A percentile compares a stretch with the other conserved stretches of the same genome.
phyloP scores from a whole-genome alignment of 768 basidiomycete genomes.

The Kwoniella europaea region DNA sequence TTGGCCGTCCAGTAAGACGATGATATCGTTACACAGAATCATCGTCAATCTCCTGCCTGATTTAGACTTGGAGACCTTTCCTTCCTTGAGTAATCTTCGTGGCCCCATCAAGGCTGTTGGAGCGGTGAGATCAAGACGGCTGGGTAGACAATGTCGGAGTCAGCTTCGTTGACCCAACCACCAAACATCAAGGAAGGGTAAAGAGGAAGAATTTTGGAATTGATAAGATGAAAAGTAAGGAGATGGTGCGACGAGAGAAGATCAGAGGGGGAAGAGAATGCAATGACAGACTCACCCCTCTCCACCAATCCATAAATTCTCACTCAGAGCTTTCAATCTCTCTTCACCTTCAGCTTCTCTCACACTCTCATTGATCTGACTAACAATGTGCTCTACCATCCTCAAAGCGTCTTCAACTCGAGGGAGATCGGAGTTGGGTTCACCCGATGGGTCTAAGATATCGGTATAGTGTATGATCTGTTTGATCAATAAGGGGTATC shows the following conservation, averaged over 20 bases:
- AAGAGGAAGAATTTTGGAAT: background rate
- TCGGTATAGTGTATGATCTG: constrained; percentile 18
- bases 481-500: constrained; percentile 83
- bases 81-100: constrained; percentile 80
- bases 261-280: too few relatives aligned
- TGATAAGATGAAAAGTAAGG: too few relatives aligned
- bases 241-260: too few relatives aligned
- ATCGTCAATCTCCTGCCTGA: constrained; percentile 77
- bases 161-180: background rate
- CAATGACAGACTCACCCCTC: constrained; percentile 65
- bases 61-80: constrained; percentile 76
- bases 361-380: constrained; percentile 84
- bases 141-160: constrained; percentile 37
- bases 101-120: constrained; percentile 83
- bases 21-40: constrained; percentile 85
- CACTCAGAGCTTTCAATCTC: constrained; percentile 74
- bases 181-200: background rate
- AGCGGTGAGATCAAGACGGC: constrained; percentile 85
- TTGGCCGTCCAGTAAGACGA: constrained; percentile 79
- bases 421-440: constrained; percentile 65
- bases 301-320: constrained; percentile 79
- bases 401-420: constrained; percentile 66
- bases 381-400: constrained; percentile 74
- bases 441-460: background rate
- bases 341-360: constrained; percentile 80